Evolutionary conservation across 148 eudicot species (phyloP).

Genomic region (Persicaria maculosa): DNA sequence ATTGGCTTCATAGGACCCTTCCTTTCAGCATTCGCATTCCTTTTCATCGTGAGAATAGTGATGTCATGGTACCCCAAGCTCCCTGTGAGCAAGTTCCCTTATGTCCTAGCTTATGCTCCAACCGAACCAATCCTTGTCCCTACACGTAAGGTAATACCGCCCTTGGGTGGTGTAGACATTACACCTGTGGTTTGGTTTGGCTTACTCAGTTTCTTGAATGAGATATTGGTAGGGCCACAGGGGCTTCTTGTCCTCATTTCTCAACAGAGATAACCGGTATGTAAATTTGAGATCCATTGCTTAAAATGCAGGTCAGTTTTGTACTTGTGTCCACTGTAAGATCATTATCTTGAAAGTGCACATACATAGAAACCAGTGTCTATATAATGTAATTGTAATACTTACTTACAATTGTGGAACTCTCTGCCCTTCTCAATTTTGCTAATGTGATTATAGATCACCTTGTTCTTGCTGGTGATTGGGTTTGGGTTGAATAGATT

Average conservation of each 20-base stretch:
- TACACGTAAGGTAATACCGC: slow-evolving; percentile 84
- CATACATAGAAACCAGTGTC: not conserved
- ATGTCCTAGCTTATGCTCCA: slow-evolving; percentile 82
- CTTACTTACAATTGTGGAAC: not conserved
- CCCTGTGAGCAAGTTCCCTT: slow-evolving; percentile 81
- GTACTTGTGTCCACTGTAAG: not conserved
- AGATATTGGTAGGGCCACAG: slow-evolving; percentile 89
- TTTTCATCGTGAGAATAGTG: slow-evolving; percentile 75
- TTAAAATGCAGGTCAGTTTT: slow-evolving; percentile 2
- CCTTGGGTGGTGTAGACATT: slow-evolving; percentile 88
- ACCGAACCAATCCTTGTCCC: slow-evolving; percentile 73
- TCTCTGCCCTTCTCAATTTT: no score
- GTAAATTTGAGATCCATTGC: not conserved
- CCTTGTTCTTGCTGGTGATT: no score
- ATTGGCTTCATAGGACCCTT: slow-evolving; percentile 71
- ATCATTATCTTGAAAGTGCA: not conserved
- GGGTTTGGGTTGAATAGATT: no score
- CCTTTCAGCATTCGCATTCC: slow-evolving; percentile 70
- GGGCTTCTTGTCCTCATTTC: slow-evolving; percentile 92
- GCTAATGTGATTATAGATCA: no score
- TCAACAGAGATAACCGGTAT: slow-evolving; percentile 32
- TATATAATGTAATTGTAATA: not conserved
- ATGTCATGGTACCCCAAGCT: slow-evolving; percentile 99
- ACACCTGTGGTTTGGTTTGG: slow-evolving; percentile 99
- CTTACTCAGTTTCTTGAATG: slow-evolving; percentile 76